phyloP scores from a whole-genome alignment of 108 stramenopile genomes.

The Parietichytrium sp. region DNA sequence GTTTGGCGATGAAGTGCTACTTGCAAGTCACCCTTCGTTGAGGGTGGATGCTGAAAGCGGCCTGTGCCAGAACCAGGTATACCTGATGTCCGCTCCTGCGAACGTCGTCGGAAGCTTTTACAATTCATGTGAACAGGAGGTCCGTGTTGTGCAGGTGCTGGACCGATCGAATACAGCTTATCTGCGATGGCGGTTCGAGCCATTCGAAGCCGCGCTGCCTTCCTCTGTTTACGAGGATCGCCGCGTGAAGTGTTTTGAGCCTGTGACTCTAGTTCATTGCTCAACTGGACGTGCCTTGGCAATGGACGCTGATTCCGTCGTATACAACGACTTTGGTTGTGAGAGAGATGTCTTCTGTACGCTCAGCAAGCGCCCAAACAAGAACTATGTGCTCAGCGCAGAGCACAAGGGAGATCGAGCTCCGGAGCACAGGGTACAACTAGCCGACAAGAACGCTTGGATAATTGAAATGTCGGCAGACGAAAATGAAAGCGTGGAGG shows the following conservation, averaged over 20 bases:
- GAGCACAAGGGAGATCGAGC: not conserved
- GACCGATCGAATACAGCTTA: too few relatives aligned
- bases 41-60: not conserved
- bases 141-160: too few relatives aligned
- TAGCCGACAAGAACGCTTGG: not conserved
- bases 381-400: not conserved
- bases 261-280: slow-evolving; percentile 2
- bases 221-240: not conserved
- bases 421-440: not conserved
- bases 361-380: not conserved
- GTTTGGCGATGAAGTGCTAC: not conserved
- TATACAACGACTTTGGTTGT: slow-evolving; percentile 14
- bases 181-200: slow-evolving; percentile 23
- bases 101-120: not conserved
- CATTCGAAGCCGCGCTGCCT: not conserved
- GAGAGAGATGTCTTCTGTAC: slow-evolving; percentile 13
- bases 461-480: too few relatives aligned
- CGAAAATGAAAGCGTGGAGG: too few relatives aligned
- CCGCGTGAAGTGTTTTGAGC: not conserved
- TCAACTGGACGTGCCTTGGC: not conserved
- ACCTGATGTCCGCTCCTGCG: not conserved
- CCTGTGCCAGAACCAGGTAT: not conserved
- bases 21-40: not conserved
- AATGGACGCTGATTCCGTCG: slow-evolving; percentile 3
- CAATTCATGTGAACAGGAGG: slow-evolving; percentile 9